Percentiles rank a stretch among this genome's conserved stretches.
Conservation (phyloP, 2,329 filamentous ascomycete genomes). For the Penicillium polonicum region DNA sequence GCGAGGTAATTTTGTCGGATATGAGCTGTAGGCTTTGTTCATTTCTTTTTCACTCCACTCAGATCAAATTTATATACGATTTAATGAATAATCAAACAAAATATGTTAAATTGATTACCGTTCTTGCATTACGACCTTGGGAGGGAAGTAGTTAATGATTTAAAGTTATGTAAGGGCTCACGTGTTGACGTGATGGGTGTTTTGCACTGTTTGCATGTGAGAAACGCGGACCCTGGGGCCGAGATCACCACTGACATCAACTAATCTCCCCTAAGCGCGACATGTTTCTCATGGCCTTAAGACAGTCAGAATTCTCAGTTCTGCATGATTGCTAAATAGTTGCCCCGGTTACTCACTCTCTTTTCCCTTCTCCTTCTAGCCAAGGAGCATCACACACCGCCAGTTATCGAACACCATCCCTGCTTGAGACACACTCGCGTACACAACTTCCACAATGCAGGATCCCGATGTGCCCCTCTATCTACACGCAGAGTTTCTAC, state of each 20-base stretch:
- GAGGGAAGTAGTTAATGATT: not conserved
- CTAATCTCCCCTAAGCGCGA: not conserved
- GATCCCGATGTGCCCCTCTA: slow-evolving; percentile 27
- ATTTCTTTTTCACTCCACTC: not conserved
- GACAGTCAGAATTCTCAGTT: not conserved
- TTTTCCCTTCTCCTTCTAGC: not conserved
- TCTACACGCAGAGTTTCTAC: slow-evolving; percentile 60
- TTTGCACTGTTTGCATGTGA: slow-evolving; percentile 16
- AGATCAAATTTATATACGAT: not conserved
- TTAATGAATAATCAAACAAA: not conserved
- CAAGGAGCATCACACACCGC: not conserved
- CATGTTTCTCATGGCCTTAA: not conserved
- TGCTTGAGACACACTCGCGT: not conserved
- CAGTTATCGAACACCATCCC: not conserved
- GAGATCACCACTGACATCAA: not conserved
- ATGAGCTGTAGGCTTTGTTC: not conserved
- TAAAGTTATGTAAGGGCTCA: not conserved
- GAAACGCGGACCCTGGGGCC: not conserved
- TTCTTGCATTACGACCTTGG: not conserved
- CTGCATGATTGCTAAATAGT: not conserved
- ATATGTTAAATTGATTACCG: not conserved
- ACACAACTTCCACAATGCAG: slow-evolving; percentile 3
- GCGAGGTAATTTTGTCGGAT: slow-evolving; percentile 51
- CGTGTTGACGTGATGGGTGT: not conserved
- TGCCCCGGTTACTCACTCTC: not conserved